Conservation (phyloP, 1,284 basidiomycete genomes). For the Coniophora puteana region DNA sequence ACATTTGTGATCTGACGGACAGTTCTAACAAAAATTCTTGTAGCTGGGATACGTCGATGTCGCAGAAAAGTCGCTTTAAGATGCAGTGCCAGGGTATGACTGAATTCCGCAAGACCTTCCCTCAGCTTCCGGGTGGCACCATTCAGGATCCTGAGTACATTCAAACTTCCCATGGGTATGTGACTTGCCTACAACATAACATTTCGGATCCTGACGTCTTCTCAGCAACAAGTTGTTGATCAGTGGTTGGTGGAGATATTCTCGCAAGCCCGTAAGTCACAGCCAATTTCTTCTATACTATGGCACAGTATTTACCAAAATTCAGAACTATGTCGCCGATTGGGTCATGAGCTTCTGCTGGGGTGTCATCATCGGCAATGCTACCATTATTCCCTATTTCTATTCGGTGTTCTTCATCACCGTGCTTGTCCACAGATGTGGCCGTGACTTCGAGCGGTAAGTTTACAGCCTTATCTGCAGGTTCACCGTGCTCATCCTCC, state of each 20-base stretch:
- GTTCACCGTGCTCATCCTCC: too few species aligned
- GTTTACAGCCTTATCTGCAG: too few species aligned
- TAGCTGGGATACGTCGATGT: slow-evolving; percentile 93
- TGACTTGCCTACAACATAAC: background rate
- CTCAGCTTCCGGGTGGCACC: slow-evolving; percentile 86
- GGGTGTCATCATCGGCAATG: slow-evolving; percentile 83
- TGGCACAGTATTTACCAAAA: slow-evolving; percentile 5
- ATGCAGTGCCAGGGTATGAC: slow-evolving; percentile 93
- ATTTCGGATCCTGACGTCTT: slow-evolving; percentile 10
- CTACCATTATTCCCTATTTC: slow-evolving; percentile 91
- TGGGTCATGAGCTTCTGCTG: slow-evolving; percentile 89
- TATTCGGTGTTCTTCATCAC: slow-evolving; percentile 92
- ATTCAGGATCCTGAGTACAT: slow-evolving; percentile 89
- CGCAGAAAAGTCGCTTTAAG: slow-evolving; percentile 97
- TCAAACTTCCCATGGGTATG: slow-evolving; percentile 89
- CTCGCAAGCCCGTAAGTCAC: slow-evolving; percentile 76
- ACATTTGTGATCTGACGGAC: slow-evolving; percentile 8
- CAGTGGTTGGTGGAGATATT: slow-evolving; percentile 88
- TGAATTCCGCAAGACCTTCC: slow-evolving; percentile 88
- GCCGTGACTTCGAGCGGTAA: slow-evolving; percentile 88
- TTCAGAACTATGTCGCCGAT: slow-evolving; percentile 81
- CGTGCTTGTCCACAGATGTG: slow-evolving; percentile 84
- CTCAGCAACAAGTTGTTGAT: slow-evolving; percentile 78
- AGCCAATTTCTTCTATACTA: background rate
- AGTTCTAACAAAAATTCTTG: slow-evolving; percentile 12